Evolutionary conservation across 2,329 filamentous ascomycete species (phyloP), one percentile per base, ranked within the genome.

Genomic region (Fonsecaea monophora): DNA sequence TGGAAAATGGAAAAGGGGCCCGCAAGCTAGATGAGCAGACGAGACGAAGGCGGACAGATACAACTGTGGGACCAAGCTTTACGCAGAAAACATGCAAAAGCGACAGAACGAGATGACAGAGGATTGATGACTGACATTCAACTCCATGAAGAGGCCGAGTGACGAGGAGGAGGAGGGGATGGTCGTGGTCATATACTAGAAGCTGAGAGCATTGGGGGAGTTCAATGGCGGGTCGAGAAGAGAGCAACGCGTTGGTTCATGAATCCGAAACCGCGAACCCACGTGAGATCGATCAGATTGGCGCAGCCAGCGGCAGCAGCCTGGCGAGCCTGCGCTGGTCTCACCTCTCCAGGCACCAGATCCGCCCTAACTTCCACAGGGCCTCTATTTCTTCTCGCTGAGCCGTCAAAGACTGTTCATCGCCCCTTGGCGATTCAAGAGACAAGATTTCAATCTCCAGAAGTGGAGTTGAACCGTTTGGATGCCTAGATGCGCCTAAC

Each of bases 221-320:
- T 50, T 55, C 30, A 34, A 34, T n/a, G 15, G 21, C 9, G 8
- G 53, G 25, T 55, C 53, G 53, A 15, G 8, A 21, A 10, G 10
- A 53, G 21, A 50, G 6, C 25, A 55, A 34, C 30, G 45, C 45
- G 45, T 25, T 8, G n/a, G n/a, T n/a, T n/a, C 53, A 55, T 25
- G 25, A 25, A 25, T 25, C 25, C 25, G 25, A 25, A 2, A 25
- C 25, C 38, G 21, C 34, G 59, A 53, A 40, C 13, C 38, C 48
- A 53, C 45, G 45, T 38, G 54, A 54, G 32, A 38, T 10, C 9
- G 13, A 60, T 25, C 25, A 54, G 18, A n/a, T 55, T 12, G 59
- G 53, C 54, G 30, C 25, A 62, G 57, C 18, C 58, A 45, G n/a
- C 50, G 30, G 53, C n/a, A 40, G 59, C 58, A 62, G 59, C 64